Evolutionary conservation across 371 early-diverging fungal species (phyloP).

Genomic region (Mortierella sp.): DNA sequence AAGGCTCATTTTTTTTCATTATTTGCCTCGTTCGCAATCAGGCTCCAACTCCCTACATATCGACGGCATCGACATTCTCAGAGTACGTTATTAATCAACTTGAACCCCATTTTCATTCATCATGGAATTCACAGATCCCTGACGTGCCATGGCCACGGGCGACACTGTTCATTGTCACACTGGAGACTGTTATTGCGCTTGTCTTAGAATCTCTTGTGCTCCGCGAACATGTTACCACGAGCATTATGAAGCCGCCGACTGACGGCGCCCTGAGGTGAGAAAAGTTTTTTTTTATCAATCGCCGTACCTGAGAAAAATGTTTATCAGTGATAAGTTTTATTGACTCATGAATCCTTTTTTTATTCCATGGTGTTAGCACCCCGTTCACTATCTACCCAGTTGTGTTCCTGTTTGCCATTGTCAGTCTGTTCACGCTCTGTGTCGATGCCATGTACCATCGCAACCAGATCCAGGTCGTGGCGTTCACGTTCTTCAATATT

Average conservation of each 20-base stretch:
- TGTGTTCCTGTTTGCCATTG: constrained; percentile 45
- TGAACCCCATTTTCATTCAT: background rate
- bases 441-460: constrained; percentile 52
- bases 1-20: background rate
- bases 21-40: background rate
- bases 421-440: constrained; percentile 43
- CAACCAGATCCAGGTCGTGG: constrained; percentile 58
- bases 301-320: background rate
- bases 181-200: constrained; percentile 26
- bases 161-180: constrained; percentile 29
- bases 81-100: background rate
- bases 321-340: background rate
- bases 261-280: background rate
- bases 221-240: constrained; percentile 32
- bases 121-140: background rate
- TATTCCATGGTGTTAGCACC: constrained; percentile 17
- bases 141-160: constrained; percentile 52
- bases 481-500: constrained; percentile 47
- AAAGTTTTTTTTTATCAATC: background rate
- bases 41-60: background rate
- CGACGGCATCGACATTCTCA: background rate
- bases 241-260: background rate
- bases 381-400: constrained; percentile 50
- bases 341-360: background rate
- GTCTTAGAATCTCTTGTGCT: constrained; percentile 42